Evolutionary conservation across 2,329 filamentous ascomycete species (phyloP), one percentile per base, ranked within the genome.

Genomic region (Orbilia blumenaviensis): DNA sequence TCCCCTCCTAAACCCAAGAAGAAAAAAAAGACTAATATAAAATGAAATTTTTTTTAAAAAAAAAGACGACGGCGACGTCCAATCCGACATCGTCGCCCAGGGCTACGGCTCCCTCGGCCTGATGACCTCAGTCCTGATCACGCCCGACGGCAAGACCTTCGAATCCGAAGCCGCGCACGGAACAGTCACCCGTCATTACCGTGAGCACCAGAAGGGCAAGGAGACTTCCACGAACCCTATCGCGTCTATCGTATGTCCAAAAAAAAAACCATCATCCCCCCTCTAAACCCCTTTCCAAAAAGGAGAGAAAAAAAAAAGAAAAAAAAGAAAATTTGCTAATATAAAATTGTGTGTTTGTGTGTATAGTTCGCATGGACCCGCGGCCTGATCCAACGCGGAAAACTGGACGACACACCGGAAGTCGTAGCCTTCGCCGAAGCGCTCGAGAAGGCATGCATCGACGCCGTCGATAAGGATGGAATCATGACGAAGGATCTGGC

Each of bases 401-500:
- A 92, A 86, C 89, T 99, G 79, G 95, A 99, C 84, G 86, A 89
- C 63, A 97, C 93, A n/a, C 94, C 94, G 29, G 94, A 97, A 79
- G 87, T 99, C 27, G 89, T 97, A 75, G 88, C 92, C 60, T 99
- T 97, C 82, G 95, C 94, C 73, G 92, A 98, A 86, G 89, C 88
- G 82, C 88, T 99, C 66, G 95, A 99, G 88, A 88, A 92, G 84
- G 95, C 95, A 38, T 97, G 95, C 84, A 87, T 97, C 74, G 93
- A 98, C 84, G 94, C 94, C 25, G 95, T 99, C 80, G 92, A 98
- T 83, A 84, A 92, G 73, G 94, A 98, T 82, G 92, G 92, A 78
- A 91, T 98, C 86, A 99, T 98, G 95, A 99, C 95, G 84, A 99
- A 99, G 89, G 95, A 99, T 84, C 85, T 99, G 81, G 95, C 95